These are phyloP conservation scores for Metarhizium guizhouense DNA, from an alignment of 2,329 filamentous ascomycete species.

Conservation along the genomic window DNA sequence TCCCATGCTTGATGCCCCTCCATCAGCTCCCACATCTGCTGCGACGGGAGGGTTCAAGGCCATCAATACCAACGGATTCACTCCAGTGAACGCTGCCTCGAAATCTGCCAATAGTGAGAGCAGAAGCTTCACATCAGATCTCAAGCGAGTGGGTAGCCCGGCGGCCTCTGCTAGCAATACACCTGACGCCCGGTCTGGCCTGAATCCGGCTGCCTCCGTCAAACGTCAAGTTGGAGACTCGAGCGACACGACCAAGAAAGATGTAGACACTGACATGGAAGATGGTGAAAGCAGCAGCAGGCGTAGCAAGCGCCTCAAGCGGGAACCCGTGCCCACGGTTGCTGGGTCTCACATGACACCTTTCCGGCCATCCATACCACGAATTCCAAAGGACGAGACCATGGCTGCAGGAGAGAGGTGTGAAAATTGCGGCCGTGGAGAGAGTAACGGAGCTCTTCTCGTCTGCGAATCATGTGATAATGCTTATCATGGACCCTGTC, in stretches of 20 bases:
- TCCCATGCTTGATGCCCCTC: slow-evolving; percentile 36
- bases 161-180: slow-evolving; percentile 55
- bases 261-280: slow-evolving; percentile 39
- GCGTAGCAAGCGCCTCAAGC: slow-evolving; percentile 87
- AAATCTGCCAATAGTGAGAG: slow-evolving; percentile 54
- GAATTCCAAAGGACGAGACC: slow-evolving; percentile 48
- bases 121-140: slow-evolving; percentile 53
- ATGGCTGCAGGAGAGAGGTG: slow-evolving; percentile 55
- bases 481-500: slow-evolving; percentile 76
- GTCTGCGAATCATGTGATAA: slow-evolving; percentile 89
- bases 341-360: slow-evolving; percentile 95
- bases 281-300: slow-evolving; percentile 62
- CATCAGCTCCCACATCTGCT: slow-evolving; percentile 24
- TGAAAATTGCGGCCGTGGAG: slow-evolving; percentile 74
- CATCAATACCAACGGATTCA: slow-evolving; percentile 52
- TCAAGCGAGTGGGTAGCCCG: slow-evolving; percentile 53
- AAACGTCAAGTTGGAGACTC: slow-evolving; percentile 63
- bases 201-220: slow-evolving; percentile 49
- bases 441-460: slow-evolving; percentile 62
- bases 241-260: slow-evolving; percentile 38
- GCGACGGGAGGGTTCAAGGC: slow-evolving; percentile 21
- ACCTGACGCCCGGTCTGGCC: slow-evolving; percentile 50
- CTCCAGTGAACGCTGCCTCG: slow-evolving; percentile 63
- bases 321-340: slow-evolving; percentile 70
- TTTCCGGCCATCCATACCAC: slow-evolving; percentile 72